Base-by-base conservation (phyloP, 1,284 basidiomycete species). In the Lignosus rhinocerotis region DNA sequence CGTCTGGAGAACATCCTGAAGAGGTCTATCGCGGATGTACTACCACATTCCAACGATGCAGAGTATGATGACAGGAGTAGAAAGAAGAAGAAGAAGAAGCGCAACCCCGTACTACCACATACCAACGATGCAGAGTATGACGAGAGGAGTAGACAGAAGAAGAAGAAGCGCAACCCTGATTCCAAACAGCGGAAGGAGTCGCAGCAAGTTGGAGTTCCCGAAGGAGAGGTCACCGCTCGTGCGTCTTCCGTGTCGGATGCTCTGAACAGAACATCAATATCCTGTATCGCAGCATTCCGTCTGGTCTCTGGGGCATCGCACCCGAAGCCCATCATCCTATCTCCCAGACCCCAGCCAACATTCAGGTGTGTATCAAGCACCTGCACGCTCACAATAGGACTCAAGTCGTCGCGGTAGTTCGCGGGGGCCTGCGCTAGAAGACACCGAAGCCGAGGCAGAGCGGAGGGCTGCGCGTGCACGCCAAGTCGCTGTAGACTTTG, bases 401-500 rank as follows among this genome's bases (percentile, higher is more conserved):
- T 10, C 42, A 14, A 9, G 38, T 6, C 10, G 6, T 3, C 8
- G 2, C 10, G 16, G 17, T 54, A 75, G 73, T 44, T 54, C 64
- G 2, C 50, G 65, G 25, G 72, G 70, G 34, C 72, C 70, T 16
- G 50, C 68, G 9, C 65, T 55, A 16, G 74, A 74, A 56, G 74
- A 76, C 46, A 66, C 69, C 11, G 64, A 66, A 10, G 54, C 52
- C 14, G 70, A 73, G 44, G 72, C 72, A 6, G 54, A 63, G 36
- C 41, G 59, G 2, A 65, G 74, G 30, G 63, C 61, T 6, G 44
- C 62, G 3, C 70, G 67, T 12, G 73, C 73, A 0, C 62, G 58
- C 12, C 68, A 64, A 3, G 64, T 64, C n/a, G 73, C 73, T 4
- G 73, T 76, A 10, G 73, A 75, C 45, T 61, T 67, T 12, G 59